Percentiles rank a stretch among this genome's conserved stretches.
Evolutionary conservation across 1,139 yeast species (phyloP).

Genomic region (Taphrina pruni): DNA sequence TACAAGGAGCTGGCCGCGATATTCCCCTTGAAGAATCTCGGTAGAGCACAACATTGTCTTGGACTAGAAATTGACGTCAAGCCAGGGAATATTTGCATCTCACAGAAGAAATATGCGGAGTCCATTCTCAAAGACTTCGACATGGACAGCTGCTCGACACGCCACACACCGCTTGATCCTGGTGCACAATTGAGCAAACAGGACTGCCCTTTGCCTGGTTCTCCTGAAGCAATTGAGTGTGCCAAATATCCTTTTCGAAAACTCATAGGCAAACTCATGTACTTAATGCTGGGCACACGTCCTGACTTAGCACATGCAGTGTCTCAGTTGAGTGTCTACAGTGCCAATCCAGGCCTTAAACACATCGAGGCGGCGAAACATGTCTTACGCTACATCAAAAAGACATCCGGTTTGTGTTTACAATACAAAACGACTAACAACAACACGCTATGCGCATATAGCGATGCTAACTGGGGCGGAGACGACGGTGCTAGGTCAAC

Average conservation of each 20-base stretch:
- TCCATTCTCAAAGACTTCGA: not conserved
- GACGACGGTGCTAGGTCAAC: slow-evolving; percentile 42
- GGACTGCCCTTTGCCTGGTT: no score
- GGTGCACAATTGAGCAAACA: not conserved
- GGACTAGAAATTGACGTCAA: not conserved
- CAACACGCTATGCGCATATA: slow-evolving; percentile 13
- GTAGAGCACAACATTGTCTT: not conserved
- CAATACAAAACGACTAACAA: not conserved
- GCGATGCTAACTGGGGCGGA: slow-evolving; percentile 44
- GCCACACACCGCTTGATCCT: slow-evolving; percentile 2
- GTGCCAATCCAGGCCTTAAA: slow-evolving; percentile 29
- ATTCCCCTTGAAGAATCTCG: not conserved
- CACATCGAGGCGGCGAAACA: slow-evolving; percentile 43
- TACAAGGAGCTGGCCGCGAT: not conserved
- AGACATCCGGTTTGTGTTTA: slow-evolving; percentile 10
- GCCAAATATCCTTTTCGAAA: no score
- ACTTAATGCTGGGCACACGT: slow-evolving; percentile 34
- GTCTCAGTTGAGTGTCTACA: slow-evolving; percentile 41
- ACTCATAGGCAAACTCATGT: slow-evolving; percentile 10
- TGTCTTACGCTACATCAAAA: slow-evolving; percentile 39
- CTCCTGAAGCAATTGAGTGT: no score
- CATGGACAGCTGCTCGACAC: not conserved
- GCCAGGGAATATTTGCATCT: not conserved
- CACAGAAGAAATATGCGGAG: not conserved
- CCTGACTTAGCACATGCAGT: slow-evolving; percentile 45